Conservation (phyloP, 202 grass and related monocot genomes). For the Panicum virgatum region DNA sequence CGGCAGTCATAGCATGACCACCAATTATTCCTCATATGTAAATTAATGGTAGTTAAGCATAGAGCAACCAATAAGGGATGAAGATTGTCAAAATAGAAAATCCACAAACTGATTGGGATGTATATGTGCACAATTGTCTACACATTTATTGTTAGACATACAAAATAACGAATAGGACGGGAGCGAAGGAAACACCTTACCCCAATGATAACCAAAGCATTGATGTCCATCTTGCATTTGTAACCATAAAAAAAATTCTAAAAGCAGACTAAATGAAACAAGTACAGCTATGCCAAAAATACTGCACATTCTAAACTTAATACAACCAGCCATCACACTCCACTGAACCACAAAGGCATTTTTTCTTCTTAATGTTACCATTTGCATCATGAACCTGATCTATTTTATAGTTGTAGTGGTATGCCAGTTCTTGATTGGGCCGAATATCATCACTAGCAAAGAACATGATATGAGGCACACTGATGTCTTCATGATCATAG, state of each 20-base stretch:
- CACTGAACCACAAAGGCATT: conserved; percentile 74
- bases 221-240: background rate
- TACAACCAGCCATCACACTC: conserved; percentile 94
- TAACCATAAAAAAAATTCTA: conserved; percentile 1
- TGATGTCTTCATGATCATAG: conserved; percentile 88
- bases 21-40: conserved; percentile 1
- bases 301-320: conserved; percentile 50
- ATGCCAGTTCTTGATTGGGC: conserved; percentile 60
- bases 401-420: conserved; percentile 89
- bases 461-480: conserved; percentile 80
- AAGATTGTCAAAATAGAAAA: background rate
- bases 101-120: background rate
- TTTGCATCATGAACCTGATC: conserved; percentile 82
- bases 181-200: background rate
- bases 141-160: conserved; percentile 9
- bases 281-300: conserved; percentile 16
- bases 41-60: background rate
- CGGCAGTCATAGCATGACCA: background rate
- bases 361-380: conserved; percentile 93
- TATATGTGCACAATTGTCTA: background rate
- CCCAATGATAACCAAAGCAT: conserved; percentile 4
- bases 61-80: background rate
- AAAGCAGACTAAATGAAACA: conserved; percentile 9
- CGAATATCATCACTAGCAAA: conserved; percentile 84
- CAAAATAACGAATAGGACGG: background rate